Base-by-base conservation (phyloP, 2,329 filamentous ascomycete species). In the Fusarium bactridioides region DNA sequence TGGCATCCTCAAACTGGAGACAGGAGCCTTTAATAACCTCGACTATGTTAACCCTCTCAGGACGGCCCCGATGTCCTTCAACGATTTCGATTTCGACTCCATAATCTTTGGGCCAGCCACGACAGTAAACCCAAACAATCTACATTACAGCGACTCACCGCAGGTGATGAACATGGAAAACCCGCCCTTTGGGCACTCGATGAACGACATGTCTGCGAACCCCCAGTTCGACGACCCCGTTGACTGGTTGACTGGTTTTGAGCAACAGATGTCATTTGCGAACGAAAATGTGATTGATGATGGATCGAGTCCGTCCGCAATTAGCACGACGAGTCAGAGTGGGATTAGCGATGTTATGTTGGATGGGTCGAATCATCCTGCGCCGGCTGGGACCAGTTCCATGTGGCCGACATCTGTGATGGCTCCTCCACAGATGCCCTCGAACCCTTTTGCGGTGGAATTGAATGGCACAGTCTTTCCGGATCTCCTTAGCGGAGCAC, bases 291-390 rank as follows among this genome's bases (percentile, higher is more conserved):
- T 93, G 33, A 89, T 98, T 60, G 95, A 97, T 60, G 95, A 97
- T 77, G 94, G 93, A 66, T 98, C 96, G 16, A 98, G 96, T 19
- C 96, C 96, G 21, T 98, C 96, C 13, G 94, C 94, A 51, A 95
- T 98, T 81, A 98, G 95, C 84, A 97, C 94, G 47, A 94, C 93
- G 66, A 98, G 95, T 82, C 95, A 97, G 79, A 95, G 93, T 80
- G 93, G 92, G 56, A 93, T 95, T 81, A 97, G 94, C 82, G 96
- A 98, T 80, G 90, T 94, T 67, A 94, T 97, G 92, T 86, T 96
- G 64, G 94, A 98, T 81, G 94, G 93, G 67, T 90, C 89, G 41
- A 92, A 91, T 80, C 90, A 91, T 73, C 86, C 88, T 44, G 85
- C 87, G 41, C 83, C 86, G 64, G 84, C 83, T 68, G 84, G 82